Base-by-base conservation (phyloP, 2,329 filamentous ascomycete species). In the Sarocladium strictum region DNA sequence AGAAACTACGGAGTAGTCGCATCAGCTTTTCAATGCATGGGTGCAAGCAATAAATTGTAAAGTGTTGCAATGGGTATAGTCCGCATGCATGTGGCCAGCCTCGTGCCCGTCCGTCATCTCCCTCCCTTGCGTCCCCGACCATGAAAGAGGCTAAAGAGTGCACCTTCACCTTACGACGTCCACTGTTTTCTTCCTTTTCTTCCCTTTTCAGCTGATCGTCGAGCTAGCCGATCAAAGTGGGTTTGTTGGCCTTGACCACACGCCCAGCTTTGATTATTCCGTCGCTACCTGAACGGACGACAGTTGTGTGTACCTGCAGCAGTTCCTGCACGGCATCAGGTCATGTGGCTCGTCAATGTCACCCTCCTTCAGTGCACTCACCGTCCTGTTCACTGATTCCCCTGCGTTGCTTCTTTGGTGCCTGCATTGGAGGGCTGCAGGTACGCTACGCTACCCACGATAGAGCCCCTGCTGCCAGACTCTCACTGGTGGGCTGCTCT, bases 271-370 rank as follows among this genome's bases (percentile, higher is more conserved):
- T 33, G 32, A 33, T 15, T 33, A 33, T n/a, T n/a, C n/a, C n/a
- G n/a, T n/a, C n/a, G n/a, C n/a, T n/a, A n/a, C n/a, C n/a, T n/a
- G n/a, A n/a, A n/a, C n/a, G n/a, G n/a, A n/a, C n/a, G n/a, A n/a
- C n/a, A n/a, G n/a, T n/a, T n/a, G n/a, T n/a, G n/a, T 17, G 47
- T 51, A 51, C 47, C 47, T 51, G 47, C 47, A 51, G 47, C 47
- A 17, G 47, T 51, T 51, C 47, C 47, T 51, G 47, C 27, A 51
- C 26, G 17, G 12, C 47, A 51, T 51, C 47, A 51, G 26, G 47
- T 51, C 47, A 51, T 32, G 47, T 51, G 47, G 29, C 29, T n/a
- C 47, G 9, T 33, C 15, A 27, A 6, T 51, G 27, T 23, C 17
- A 51, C 47, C 47, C 47, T 51, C 43, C 43, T 27, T 10, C 6